These are phyloP conservation scores for Silene uniflora DNA, from an alignment of 148 eudicot species.

Conservation along the genomic window DNA sequence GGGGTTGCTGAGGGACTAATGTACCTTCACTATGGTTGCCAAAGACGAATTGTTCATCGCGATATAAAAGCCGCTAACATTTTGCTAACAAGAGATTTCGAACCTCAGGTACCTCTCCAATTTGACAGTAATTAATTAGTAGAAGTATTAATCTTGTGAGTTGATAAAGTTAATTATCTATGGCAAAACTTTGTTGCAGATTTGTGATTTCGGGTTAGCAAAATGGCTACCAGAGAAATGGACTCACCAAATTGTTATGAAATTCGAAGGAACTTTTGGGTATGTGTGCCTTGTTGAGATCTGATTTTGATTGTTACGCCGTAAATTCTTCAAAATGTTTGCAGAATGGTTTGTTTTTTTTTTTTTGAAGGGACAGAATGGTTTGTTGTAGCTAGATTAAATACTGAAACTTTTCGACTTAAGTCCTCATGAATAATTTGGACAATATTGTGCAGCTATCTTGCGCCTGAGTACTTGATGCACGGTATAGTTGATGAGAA, in stretches of 20 bases:
- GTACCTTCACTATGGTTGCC: slow-evolving; percentile 83
- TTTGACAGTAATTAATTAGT: neutral
- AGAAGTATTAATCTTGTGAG: neutral
- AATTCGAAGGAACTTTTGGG: slow-evolving; percentile 96
- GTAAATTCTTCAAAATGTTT: too few relatives aligned
- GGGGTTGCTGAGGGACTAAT: slow-evolving; percentile 79
- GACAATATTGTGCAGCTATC: slow-evolving; percentile 41
- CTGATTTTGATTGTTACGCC: too few relatives aligned
- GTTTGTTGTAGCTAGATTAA: too few relatives aligned
- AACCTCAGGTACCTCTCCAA: slow-evolving; percentile 58
- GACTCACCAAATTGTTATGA: slow-evolving; percentile 80
- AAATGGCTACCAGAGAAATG: slow-evolving; percentile 94
- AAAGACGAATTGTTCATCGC: slow-evolving; percentile 78
- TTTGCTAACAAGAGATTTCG: slow-evolving; percentile 59
- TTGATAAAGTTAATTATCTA: neutral
- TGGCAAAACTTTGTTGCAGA: slow-evolving; percentile 37
- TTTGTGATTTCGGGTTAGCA: slow-evolving; percentile 92
- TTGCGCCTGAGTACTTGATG: slow-evolving; percentile 92
- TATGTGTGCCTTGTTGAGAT: slow-evolving; percentile 20
- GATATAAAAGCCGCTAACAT: slow-evolving; percentile 90
- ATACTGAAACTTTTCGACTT: too few relatives aligned
- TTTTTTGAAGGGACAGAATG: too few relatives aligned
- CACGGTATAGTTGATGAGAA: slow-evolving; percentile 90
- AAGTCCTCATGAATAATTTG: neutral
- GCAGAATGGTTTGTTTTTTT: too few relatives aligned